These are phyloP conservation scores for Arctium minus DNA, from an alignment of 129 eudicot species.

Conservation along the genomic window DNA sequence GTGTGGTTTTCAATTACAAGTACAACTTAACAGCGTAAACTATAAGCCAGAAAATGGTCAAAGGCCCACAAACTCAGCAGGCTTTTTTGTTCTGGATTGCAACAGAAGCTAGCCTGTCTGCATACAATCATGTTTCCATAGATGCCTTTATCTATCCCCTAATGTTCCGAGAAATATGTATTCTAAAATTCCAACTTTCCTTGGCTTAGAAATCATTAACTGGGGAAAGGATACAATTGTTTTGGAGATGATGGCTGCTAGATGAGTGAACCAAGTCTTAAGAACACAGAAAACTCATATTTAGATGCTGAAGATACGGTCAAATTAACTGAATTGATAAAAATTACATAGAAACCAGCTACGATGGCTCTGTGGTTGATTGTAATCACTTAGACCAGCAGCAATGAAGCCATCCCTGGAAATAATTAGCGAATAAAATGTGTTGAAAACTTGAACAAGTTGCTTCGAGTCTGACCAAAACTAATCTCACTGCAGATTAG, in stretches of 20 bases:
- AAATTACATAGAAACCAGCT: background rate
- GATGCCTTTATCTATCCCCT: background rate
- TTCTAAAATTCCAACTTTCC: background rate
- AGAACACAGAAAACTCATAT: background rate
- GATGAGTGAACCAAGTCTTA: background rate
- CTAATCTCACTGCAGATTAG: no score
- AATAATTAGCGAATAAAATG: no score
- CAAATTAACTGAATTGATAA: no score
- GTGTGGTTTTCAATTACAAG: background rate
- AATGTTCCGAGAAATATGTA: background rate
- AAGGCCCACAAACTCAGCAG: background rate
- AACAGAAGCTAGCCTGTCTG: background rate
- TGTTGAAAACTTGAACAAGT: no score
- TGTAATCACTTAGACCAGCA: background rate
- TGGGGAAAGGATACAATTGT: background rate
- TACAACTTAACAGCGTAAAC: background rate
- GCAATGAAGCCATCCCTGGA: background rate
- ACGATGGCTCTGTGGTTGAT: background rate
- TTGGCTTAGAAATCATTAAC: background rate
- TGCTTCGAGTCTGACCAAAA: no score
- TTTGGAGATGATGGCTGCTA: background rate
- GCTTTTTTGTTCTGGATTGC: background rate
- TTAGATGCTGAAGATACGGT: background rate
- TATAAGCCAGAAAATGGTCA: background rate
- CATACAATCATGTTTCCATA: background rate